A percentile compares a stretch with the other conserved stretches of the same genome.
phyloP scores from a whole-genome alignment of 2,329 filamentous ascomycete species.

The Alternaria sp. region DNA sequence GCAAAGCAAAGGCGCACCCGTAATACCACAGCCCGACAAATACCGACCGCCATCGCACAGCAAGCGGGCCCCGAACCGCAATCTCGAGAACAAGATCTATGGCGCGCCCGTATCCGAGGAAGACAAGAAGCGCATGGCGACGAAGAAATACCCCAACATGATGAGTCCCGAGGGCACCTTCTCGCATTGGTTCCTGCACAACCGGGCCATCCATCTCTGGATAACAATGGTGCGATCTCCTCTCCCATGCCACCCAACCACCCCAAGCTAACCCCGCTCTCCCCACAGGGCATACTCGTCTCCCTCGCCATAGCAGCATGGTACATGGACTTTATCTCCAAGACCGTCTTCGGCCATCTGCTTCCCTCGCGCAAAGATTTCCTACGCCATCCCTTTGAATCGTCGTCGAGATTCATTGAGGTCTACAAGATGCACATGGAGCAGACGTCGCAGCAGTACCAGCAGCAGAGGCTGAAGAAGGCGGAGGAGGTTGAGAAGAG shows the following conservation, averaged over 20 bases:
- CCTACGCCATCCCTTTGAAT: conserved; percentile 72
- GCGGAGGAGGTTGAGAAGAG: conserved; percentile 90
- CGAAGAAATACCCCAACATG: conserved; percentile 82
- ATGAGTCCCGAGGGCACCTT: conserved; percentile 84
- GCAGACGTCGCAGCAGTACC: conserved; percentile 71
- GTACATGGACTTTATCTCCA: conserved; percentile 77
- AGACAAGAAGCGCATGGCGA: conserved; percentile 70
- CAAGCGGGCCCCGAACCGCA: conserved; percentile 65
- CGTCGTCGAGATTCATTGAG: conserved; percentile 68
- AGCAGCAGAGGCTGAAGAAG: conserved; percentile 73
- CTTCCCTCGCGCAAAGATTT: conserved; percentile 75
- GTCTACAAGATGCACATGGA: conserved; percentile 79
- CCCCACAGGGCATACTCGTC: conserved; percentile 67
- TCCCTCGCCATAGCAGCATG: conserved; percentile 75
- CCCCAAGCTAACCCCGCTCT: conserved; percentile 2
- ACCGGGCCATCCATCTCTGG: conserved; percentile 74
- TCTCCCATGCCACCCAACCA: not conserved
- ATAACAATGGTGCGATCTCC: conserved; percentile 74
- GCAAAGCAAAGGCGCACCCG: conserved; percentile 55
- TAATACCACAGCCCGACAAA: conserved; percentile 80
- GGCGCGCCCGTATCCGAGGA: conserved; percentile 72
- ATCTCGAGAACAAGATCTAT: conserved; percentile 69
- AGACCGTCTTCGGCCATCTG: conserved; percentile 80
- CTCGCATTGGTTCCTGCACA: conserved; percentile 84
- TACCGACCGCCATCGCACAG: conserved; percentile 94